A percentile compares a stretch with the other conserved stretches of the same genome.
Conservation (phyloP, 768 basidiomycete genomes). For the Lentinus tigrinus region DNA sequence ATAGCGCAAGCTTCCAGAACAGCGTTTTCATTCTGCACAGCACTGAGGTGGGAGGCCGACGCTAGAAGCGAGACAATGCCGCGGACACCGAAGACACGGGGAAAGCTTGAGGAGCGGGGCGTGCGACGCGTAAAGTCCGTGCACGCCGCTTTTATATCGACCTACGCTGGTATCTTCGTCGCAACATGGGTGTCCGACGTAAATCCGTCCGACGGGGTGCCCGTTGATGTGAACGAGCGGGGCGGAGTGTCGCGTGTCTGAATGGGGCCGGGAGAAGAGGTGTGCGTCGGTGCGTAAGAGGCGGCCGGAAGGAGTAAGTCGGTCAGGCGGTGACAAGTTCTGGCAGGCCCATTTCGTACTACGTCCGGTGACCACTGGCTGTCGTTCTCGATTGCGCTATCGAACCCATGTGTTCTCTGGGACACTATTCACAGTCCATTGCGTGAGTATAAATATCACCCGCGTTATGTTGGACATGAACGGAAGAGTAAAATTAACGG, state of each 20-base stretch:
- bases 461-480: no score
- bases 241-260: background rate
- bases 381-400: background rate
- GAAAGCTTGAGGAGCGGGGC: constrained; percentile 1
- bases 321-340: background rate
- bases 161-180: background rate
- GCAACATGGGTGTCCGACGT: background rate
- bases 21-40: constrained; percentile 5
- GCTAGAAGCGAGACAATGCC: background rate
- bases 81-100: background rate
- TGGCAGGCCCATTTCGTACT: background rate
- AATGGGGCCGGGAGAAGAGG: background rate
- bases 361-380: background rate
- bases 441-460: no score
- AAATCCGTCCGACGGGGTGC: background rate
- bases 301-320: background rate
- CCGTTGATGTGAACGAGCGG: background rate
- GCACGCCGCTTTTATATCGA: background rate
- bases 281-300: background rate
- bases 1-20: constrained; percentile 11
- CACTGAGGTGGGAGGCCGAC: background rate
- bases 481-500: no score
- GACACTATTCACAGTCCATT: background rate
- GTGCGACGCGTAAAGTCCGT: constrained; percentile 1
- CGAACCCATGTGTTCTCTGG: background rate